phyloP scores from a whole-genome alignment of 345 rosid species.

The Linum trigynum region DNA sequence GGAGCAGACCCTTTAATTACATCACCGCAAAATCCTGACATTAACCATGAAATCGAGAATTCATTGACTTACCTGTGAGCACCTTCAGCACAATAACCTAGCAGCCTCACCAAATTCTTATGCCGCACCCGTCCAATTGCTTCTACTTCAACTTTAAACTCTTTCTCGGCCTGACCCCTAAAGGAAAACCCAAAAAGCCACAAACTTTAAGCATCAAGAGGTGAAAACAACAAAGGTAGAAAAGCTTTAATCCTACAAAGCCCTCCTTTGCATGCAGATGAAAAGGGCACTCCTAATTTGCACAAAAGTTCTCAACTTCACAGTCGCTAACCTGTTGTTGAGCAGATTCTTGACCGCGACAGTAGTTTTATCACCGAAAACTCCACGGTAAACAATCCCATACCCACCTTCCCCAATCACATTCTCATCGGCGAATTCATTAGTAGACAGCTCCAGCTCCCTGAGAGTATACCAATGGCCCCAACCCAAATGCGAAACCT shows the following conservation, averaged over 20 bases:
- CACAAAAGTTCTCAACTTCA: neutral
- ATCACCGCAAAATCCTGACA: neutral
- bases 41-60: neutral
- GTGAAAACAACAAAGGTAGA: no score
- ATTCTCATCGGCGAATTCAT: slow-evolving; percentile 64
- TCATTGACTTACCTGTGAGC: slow-evolving; percentile 57
- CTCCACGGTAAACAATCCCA: slow-evolving; percentile 81
- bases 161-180: slow-evolving; percentile 96
- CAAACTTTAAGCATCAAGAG: neutral
- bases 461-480: slow-evolving; percentile 30
- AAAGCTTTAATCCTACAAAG: neutral
- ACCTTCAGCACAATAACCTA: slow-evolving; percentile 95
- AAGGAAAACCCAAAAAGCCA: neutral
- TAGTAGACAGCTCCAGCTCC: slow-evolving; percentile 70
- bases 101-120: slow-evolving; percentile 79
- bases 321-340: slow-evolving; percentile 55
- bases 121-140: slow-evolving; percentile 89
- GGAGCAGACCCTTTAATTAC: slow-evolving; percentile 2
- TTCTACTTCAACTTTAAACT: slow-evolving; percentile 91
- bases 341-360: slow-evolving; percentile 88
- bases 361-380: slow-evolving; percentile 51
- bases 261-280: neutral
- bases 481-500: slow-evolving; percentile 66
- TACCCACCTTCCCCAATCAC: slow-evolving; percentile 94
- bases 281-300: neutral